phyloP scores from a whole-genome alignment of 768 basidiomycete genomes.

The Russula sp. region DNA sequence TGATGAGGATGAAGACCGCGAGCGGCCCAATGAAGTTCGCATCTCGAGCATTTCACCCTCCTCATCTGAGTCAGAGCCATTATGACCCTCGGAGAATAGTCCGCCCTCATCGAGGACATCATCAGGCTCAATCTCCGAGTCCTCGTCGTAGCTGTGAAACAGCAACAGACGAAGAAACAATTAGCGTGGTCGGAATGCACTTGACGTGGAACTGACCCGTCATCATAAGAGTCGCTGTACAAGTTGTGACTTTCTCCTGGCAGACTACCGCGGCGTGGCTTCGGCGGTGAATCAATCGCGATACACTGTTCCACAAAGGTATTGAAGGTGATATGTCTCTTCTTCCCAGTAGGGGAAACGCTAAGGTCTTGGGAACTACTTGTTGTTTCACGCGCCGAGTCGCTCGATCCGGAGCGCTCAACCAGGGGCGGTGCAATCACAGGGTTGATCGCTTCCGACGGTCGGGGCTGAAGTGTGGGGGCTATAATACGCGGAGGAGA shows the following conservation, averaged over 20 bases:
- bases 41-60: conserved; percentile 61
- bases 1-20: conserved; percentile 39
- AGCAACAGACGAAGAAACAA: conserved; percentile 8
- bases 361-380: conserved; percentile 32
- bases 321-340: conserved; percentile 94
- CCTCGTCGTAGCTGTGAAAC: conserved; percentile 55
- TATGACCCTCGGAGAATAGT: conserved; percentile 27
- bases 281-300: conserved; percentile 68
- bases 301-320: conserved; percentile 97
- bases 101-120: conserved; percentile 32
- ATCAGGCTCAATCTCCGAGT: conserved; percentile 54
- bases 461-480: conserved; percentile 17
- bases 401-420: conserved; percentile 26
- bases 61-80: conserved; percentile 34
- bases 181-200: conserved; percentile 2
- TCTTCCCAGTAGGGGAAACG: conserved; percentile 40
- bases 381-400: conserved; percentile 29
- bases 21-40: conserved; percentile 37
- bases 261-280: conserved; percentile 29
- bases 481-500: conserved; percentile 63
- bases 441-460: conserved; percentile 22
- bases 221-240: conserved; percentile 40
- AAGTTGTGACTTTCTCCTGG: conserved; percentile 16
- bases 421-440: conserved; percentile 14
- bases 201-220: conserved; percentile 46